Conservation (phyloP, 345 rosid species). For the Populus ilicifolia region DNA sequence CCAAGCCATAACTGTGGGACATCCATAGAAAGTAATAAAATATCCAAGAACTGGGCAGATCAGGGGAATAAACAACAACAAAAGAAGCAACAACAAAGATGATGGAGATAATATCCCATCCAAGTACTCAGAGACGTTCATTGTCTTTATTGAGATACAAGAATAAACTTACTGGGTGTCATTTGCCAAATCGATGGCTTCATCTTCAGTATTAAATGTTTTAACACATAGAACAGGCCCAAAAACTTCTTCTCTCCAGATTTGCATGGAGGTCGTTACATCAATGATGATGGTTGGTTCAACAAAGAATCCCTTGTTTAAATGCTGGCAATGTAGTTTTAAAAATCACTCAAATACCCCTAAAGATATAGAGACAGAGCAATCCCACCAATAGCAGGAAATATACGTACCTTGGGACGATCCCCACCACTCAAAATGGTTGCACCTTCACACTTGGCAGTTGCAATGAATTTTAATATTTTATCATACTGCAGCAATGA, state of each 20-base stretch:
- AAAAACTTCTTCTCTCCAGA: conserved; percentile 99
- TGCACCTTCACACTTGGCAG: conserved; percentile 90
- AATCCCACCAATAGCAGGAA: conserved; percentile 8
- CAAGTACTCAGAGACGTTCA: not conserved
- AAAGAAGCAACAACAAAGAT: not conserved
- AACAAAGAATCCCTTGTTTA: conserved; percentile 71
- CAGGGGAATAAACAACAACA: not conserved
- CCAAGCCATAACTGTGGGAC: conserved; percentile 66
- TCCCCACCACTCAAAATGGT: conserved; percentile 70
- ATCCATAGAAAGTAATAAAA: conserved; percentile 13
- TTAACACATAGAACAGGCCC: conserved; percentile 93
- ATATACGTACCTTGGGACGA: conserved; percentile 63
- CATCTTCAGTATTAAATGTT: conserved; percentile 87
- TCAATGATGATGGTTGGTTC: conserved; percentile 78
- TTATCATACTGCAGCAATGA: conserved; percentile 64
- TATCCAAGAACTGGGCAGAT: not conserved
- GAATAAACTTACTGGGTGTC: conserved; percentile 68
- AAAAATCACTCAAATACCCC: conserved; percentile 10
- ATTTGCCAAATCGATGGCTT: conserved; percentile 91
- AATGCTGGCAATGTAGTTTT: conserved; percentile 49
- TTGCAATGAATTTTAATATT: conserved; percentile 64
- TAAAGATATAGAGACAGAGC: conserved; percentile 11
- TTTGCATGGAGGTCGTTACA: conserved; percentile 85
- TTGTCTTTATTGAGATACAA: not conserved
- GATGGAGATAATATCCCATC: not conserved